Evolutionary conservation across 2,329 filamentous ascomycete species (phyloP), one percentile per base, ranked within the genome.

Genomic region (Epichloe bromicola): DNA sequence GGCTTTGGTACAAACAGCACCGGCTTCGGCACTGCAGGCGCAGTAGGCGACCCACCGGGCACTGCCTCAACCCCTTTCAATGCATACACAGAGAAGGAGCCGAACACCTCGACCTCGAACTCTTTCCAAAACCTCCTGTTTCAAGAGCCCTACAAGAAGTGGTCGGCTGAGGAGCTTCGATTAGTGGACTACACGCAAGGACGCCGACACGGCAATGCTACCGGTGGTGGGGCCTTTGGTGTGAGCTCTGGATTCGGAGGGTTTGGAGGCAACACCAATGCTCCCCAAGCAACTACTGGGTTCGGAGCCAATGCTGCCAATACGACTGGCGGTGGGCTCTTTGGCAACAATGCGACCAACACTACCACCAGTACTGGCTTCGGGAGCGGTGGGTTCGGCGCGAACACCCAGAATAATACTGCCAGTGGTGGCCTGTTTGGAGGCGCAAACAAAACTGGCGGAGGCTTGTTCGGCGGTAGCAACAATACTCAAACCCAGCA

Each of bases 151-250:
- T 94, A 91, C 71, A 83, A 83, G 66, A 94, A 93, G 65, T 97
- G 85, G 73, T 96, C 91, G 10, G 80, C 87, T n/a, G 93, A 87
- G 60, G 85, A 93, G 66, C 70, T 93, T 50, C 78, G 87, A 61
- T 68, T 95, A 54, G 88, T 82, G 44, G 93, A 98, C 67, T 98
- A 98, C 65, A 79, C 83, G 53, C 86, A 90, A 66, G 90, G 90
- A 48, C 82, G 90, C 53, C 84, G 85, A 50, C 88, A 80, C 64
- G 93, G 90, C 36, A 95, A 91, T 67, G 77, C 79, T 41, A 88
- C 85, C 55, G 88, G 88, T 33, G 85, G 89, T 57, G 89, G 89
- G 53, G 86, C 85, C 7, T 96, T 96, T 66, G 91, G 89, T 17
- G 75, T 82, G 26, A 66, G 65, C 58, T 74, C 74, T 19, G 66